Base-by-base conservation (phyloP, 1,284 basidiomycete species). In the Trichosporon inkin region DNA sequence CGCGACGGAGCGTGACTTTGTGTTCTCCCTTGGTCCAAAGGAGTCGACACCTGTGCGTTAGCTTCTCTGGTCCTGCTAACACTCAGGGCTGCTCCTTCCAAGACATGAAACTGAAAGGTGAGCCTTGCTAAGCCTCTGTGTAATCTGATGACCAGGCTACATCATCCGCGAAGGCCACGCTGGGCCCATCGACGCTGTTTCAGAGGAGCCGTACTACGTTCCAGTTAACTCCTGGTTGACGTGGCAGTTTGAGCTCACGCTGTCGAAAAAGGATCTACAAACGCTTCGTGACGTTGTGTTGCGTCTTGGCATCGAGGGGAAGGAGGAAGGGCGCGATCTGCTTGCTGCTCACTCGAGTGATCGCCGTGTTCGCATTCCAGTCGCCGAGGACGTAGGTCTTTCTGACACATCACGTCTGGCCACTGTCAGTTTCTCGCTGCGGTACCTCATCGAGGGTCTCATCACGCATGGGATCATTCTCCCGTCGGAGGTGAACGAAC, bases 381-480 rank as follows among this genome's bases (percentile, higher is more conserved):
- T 67, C 16, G 36, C 60, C 0, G 57, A 55, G 16, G 34, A 41
- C 10, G 40, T 13, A 3, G 40, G 40, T 13, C 22, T 14, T 22
- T 19, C 40, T 6, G 40, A 44, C 40, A 14, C 22, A 13, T 24
- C 40, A 6, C 19, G 57, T 47, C 36, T 64, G 19, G 39, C 36
- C 0, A 53, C 35, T 13, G 32, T 58, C 38, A 28, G 19, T 10
- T 71, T 71, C 44, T 35, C 53, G 11, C 57, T 59, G 17, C 47
- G 68, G 13, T 70, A 59, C 52, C 62, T 70, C n/a, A 40, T 70
- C 10, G 68, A 72, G 41, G 68, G 66, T 0, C 52, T 72, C 5
- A 51, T 70, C 36, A 64, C 61, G 19, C 63, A 68, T 35, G 67
- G 65, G 0, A 63, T 69, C 53, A 56, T 69, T 17, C 22, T 64